Conservation (phyloP, 139 green algal species). For the Coccomyxa sp. region DNA sequence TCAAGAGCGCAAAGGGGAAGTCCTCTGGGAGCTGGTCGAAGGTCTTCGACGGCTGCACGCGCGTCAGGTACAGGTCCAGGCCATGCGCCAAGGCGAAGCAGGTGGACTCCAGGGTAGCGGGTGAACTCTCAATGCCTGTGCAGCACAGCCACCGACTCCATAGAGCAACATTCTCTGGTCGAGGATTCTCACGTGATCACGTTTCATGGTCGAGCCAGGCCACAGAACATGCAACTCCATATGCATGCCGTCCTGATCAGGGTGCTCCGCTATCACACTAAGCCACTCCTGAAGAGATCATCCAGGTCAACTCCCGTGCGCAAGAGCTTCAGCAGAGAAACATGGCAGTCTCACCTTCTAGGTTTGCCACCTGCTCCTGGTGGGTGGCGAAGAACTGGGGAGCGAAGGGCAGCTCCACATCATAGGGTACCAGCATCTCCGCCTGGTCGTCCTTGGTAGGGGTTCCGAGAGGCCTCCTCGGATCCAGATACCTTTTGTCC, state of each 20-base stretch:
- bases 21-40: slow-evolving; percentile 91
- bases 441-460: slow-evolving; percentile 68
- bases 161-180: too few species aligned
- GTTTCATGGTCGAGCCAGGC: too few species aligned
- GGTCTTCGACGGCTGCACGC: slow-evolving; percentile 66
- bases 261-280: too few species aligned
- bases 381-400: slow-evolving; percentile 50
- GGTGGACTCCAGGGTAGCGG: slow-evolving; percentile 79
- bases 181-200: too few species aligned
- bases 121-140: slow-evolving; percentile 34
- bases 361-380: slow-evolving; percentile 36
- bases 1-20: slow-evolving; percentile 86
- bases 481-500: slow-evolving; percentile 86
- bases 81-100: slow-evolving; percentile 64
- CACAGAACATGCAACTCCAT: neutral
- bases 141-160: neutral
- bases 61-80: slow-evolving; percentile 78
- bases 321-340: too few species aligned
- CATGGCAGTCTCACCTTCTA: too few species aligned
- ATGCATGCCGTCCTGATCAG: too few species aligned
- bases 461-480: slow-evolving; percentile 58
- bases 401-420: slow-evolving; percentile 54
- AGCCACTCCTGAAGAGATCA: too few species aligned
- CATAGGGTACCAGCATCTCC: slow-evolving; percentile 85
- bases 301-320: too few species aligned